These are phyloP conservation scores for Leptographium wingfieldii DNA, from an alignment of 2,329 filamentous ascomycete genomes.

Conservation along the genomic window DNA sequence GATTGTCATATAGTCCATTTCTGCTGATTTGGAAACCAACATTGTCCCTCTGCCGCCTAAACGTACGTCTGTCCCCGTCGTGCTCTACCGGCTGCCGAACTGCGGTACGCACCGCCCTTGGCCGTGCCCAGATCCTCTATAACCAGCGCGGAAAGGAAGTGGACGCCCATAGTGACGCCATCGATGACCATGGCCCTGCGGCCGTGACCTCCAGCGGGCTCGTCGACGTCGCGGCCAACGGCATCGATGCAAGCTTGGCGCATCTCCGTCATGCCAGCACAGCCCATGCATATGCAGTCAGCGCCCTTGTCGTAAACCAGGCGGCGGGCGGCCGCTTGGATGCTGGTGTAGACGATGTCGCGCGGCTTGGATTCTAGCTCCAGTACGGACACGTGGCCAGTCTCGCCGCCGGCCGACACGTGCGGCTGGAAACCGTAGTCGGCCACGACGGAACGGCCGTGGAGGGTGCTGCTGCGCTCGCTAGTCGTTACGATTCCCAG, in stretches of 20 bases:
- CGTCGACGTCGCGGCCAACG: constrained; percentile 20
- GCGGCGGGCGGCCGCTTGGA: constrained; percentile 24
- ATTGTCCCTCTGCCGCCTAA: background rate
- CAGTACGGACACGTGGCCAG: constrained; percentile 26
- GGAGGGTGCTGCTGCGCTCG: constrained; percentile 5
- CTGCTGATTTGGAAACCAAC: too few species aligned
- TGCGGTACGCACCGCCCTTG: background rate
- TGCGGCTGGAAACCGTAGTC: constrained; percentile 28
- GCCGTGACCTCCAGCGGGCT: constrained; percentile 12
- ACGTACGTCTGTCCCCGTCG: background rate
- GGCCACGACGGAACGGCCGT: constrained; percentile 15
- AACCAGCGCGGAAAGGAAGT: constrained; percentile 31
- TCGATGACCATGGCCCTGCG: constrained; percentile 33
- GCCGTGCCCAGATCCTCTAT: constrained; percentile 27
- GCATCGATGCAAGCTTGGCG: constrained; percentile 29
- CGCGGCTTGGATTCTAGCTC: constrained; percentile 28
- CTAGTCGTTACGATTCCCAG: constrained; percentile 32
- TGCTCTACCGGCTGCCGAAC: background rate
- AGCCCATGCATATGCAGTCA: constrained; percentile 28
- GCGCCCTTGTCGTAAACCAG: constrained; percentile 21
- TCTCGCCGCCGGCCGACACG: constrained; percentile 26
- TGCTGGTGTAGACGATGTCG: constrained; percentile 24
- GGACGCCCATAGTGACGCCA: constrained; percentile 34
- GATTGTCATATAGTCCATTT: too few species aligned
- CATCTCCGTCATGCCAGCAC: constrained; percentile 36